Percentiles rank a stretch among this genome's conserved stretches.
phyloP scores from a whole-genome alignment of 106 monocot species.

The Acorus gramineus region DNA sequence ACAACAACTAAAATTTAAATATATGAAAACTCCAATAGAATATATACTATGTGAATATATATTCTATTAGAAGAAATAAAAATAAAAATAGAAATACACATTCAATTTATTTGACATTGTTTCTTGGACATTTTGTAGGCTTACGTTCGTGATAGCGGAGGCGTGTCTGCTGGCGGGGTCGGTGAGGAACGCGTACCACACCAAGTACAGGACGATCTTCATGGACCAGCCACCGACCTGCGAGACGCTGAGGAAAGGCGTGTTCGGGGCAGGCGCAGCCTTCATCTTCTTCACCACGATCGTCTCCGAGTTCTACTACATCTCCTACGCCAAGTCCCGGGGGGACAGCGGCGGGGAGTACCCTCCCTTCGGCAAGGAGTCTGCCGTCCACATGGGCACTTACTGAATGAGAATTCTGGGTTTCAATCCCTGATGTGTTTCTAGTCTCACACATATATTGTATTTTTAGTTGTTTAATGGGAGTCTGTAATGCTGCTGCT shows the following conservation, averaged over 20 bases:
- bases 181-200: conserved; percentile 80
- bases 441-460: no score
- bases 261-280: conserved; percentile 83
- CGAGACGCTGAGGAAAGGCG: conserved; percentile 65
- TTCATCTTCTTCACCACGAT: conserved; percentile 81
- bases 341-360: conserved; percentile 2
- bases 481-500: no score
- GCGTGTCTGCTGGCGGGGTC: conserved; percentile 78
- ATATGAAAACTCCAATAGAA: no score
- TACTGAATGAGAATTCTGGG: conserved; percentile 7
- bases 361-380: conserved; percentile 21
- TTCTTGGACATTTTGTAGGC: conserved; percentile 17
- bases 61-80: no score
- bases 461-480: no score
- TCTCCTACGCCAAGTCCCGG: conserved; percentile 49
- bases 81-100: no score
- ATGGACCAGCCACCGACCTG: conserved; percentile 29
- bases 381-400: conserved; percentile 41
- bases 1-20: no score
- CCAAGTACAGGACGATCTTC: conserved; percentile 39
- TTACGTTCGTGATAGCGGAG: conserved; percentile 78
- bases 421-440: no score
- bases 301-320: conserved; percentile 55
- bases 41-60: no score
- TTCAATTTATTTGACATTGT: no score